These are phyloP conservation scores for Psidium guajava DNA, from an alignment of 345 rosid genomes.

Conservation along the genomic window DNA sequence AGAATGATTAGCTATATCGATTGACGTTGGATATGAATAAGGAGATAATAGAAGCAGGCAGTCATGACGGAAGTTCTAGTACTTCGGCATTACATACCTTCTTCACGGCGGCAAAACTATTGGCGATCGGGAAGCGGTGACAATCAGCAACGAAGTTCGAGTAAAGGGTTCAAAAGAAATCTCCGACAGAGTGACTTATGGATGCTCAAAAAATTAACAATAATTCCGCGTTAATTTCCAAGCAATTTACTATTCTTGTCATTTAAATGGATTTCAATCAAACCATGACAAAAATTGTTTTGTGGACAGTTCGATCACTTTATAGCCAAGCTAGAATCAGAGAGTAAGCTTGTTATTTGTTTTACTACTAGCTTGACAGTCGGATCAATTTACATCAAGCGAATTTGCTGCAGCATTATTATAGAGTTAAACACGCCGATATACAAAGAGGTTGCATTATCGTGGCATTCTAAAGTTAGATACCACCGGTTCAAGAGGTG, in stretches of 20 bases:
- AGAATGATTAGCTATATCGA: not conserved
- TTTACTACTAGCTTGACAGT: no score
- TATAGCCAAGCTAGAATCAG: no score
- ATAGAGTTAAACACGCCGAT: fast-evolving
- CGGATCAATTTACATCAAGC: fast-evolving
- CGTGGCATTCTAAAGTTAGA: no score
- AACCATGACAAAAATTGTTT: not conserved
- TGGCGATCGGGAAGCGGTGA: not conserved
- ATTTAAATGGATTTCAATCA: not conserved
- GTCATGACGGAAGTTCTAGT: no score
- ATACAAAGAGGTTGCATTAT: no score
- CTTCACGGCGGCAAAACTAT: not conserved
- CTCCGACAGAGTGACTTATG: not conserved
- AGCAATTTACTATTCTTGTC: not conserved
- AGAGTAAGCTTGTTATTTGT: no score
- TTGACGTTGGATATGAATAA: not conserved
- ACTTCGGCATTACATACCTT: no score
- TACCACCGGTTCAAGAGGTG: no score
- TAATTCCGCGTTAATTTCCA: no score
- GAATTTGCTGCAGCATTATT: not conserved
- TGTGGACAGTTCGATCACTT: no score
- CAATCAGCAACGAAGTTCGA: not conserved
- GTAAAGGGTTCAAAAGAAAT: not conserved
- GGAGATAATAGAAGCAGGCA: no score
- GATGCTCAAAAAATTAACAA: no score